A percentile compares a stretch with the other conserved stretches of the same genome.
These are phyloP conservation scores for Colletotrichum acutatum DNA, from an alignment of 2,329 filamentous ascomycete species.

Conservation along the genomic window DNA sequence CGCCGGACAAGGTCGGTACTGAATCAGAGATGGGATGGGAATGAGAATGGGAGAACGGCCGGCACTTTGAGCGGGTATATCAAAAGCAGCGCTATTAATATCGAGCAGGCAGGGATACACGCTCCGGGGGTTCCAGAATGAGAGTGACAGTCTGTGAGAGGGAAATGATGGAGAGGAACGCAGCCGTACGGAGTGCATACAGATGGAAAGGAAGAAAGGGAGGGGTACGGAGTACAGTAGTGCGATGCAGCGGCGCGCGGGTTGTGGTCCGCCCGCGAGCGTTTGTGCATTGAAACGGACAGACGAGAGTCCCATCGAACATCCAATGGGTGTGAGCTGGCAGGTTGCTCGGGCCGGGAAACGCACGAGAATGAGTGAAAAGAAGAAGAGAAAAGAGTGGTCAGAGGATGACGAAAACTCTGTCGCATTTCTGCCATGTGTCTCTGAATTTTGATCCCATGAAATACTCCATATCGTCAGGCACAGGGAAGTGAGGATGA, in stretches of 20 bases:
- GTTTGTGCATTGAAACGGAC: conserved; percentile 18
- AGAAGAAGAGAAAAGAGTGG: not conserved
- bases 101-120: conserved; percentile 18
- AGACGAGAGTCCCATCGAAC: conserved; percentile 12
- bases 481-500: conserved; percentile 11
- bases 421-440: not conserved
- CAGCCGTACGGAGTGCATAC: not conserved
- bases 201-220: not conserved
- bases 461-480: conserved; percentile 19
- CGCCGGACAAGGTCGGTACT: not conserved
- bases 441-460: not conserved
- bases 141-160: conserved; percentile 14
- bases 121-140: conserved; percentile 7
- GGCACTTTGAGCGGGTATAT: conserved; percentile 34
- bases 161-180: conserved; percentile 11
- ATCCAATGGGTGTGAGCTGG: conserved; percentile 18
- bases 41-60: conserved; percentile 9
- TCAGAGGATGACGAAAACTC: conserved; percentile 14
- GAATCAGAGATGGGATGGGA: conserved; percentile 4
- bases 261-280: conserved; percentile 22
- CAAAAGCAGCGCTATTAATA: conserved; percentile 26
- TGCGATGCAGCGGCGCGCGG: conserved; percentile 18
- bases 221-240: conserved; percentile 16
- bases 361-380: not conserved
- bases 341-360: conserved; percentile 17